Base-by-base conservation (phyloP, 139 green algal species). In the Micromonas pusilla region DNA sequence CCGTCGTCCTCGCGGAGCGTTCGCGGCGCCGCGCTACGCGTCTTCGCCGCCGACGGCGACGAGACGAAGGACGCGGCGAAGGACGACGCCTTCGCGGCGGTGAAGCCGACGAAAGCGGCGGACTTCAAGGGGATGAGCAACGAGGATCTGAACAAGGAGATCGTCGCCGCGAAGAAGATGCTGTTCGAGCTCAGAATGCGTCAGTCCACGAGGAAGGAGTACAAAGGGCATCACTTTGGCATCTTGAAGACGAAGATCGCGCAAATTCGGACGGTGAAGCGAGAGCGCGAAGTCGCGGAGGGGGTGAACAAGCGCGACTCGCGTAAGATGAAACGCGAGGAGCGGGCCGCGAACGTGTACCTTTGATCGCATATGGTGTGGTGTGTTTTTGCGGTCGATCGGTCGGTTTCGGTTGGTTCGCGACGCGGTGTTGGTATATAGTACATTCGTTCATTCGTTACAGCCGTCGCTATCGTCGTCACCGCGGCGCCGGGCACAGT, bases 231-330 rank as follows among this genome's bases (percentile, higher is more conserved):
- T 26, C 68, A 75, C 37, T 75, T 75, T 62, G 68, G 38, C 37
- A 75, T 75, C 38, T 62, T 75, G 37, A 75, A 62, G 38, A 75
- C 37, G 3, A 75, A 75, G 68, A 39, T 75, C 26, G 68, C 68
- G 68, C 68, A 75, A 36, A 62, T 75, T 38, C 53, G 53, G 34
- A 75, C 68, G 19, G 68, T 75, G 21, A 60, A 62, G 38, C 36
- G 68, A 23, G 37, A 75, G 30, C 37, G 68, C 37, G 68, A 75
- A 23, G 37, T 75, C 5, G 37, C 68, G 20, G 68, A 75, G 30
- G 68, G 68, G 1, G 68, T 75, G 20, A 36, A 30, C 68, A 75
- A 63, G 68, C 37, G 68, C 21, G 68, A 75, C 37, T 38, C 21
- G 20, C 37, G 68, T 20, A 39, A 75, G 38, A 63, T 75, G 0